Evolutionary conservation across 345 rosid genomes (phyloP), one percentile per base, ranked within the genome.

Genomic region (thale cress (Arabidopsis thaliana)): DNA sequence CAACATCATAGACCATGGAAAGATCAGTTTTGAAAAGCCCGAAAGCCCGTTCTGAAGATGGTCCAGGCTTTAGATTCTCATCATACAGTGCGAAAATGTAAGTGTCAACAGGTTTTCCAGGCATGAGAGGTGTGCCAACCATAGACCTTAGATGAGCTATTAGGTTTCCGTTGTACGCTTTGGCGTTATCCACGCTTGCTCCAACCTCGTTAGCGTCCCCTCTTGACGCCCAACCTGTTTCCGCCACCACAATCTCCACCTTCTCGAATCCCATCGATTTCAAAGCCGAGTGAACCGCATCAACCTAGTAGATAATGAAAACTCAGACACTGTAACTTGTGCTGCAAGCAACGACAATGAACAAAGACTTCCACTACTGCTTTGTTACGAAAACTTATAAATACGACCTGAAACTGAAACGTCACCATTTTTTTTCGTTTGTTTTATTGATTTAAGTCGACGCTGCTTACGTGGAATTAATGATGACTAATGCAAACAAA

Each of bases 111-210:
- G 99, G 75, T 71, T 92, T 92, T 64, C 96, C 94, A 23, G 98
- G 98, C 98, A 92, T 92, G 69, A 92, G 78, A 30, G 98, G 98
- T 38, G 99, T 92, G 37, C 99, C 99, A 44, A 69, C 87, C 87
- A 83, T 80, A 4, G 97, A 90, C 82, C 84, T 84, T 5, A 95
- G 84, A 73, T 88, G 97, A 38, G 87, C 82, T 56, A 95, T 83
- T 87, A 95, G 73, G 74, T 92, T 92, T 70, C 98, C 99, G 4
- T 87, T 90, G 73, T 87, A 95, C 48, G 94, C 96, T 85, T 81
- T 89, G 2, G 99, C 99, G 74, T 92, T 95, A 78, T 90, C 99
- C 10, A 89, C 63, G 51, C 91, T 75, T 0, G 97, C 71, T 7
- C 98, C 99, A 24, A 79, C 91, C 80, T 95, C 99, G 62, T 80